A percentile compares a stretch with the other conserved stretches of the same genome.
These are phyloP conservation scores for Guadua angustifolia DNA, from an alignment of 176 grass and related monocot genomes.

Conservation along the genomic window DNA sequence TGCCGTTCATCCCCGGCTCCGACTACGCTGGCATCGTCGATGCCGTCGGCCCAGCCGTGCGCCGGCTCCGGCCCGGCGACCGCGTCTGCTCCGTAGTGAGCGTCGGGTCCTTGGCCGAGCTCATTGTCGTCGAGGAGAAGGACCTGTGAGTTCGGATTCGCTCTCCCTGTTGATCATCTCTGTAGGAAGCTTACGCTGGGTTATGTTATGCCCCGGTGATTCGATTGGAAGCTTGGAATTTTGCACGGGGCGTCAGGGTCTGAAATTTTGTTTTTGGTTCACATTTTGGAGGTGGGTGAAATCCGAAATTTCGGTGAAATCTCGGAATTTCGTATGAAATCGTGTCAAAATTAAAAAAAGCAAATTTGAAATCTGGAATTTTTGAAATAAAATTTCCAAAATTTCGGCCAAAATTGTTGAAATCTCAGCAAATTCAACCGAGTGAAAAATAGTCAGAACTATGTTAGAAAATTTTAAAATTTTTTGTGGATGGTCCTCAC, in stretches of 20 bases:
- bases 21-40: slow-evolving; percentile 90
- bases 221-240: background rate
- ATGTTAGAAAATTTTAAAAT: too few relatives aligned
- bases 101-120: slow-evolving; percentile 68
- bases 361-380: too few relatives aligned
- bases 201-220: background rate
- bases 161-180: background rate
- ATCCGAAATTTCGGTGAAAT: too few relatives aligned
- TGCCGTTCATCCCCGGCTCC: slow-evolving; percentile 78
- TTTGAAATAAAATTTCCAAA: too few relatives aligned
- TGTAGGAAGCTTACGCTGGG: background rate
- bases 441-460: too few relatives aligned
- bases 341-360: too few relatives aligned
- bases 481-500: too few relatives aligned
- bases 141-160: slow-evolving; percentile 56
- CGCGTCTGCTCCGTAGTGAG: slow-evolving; percentile 65
- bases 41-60: slow-evolving; percentile 65
- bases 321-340: too few relatives aligned
- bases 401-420: too few relatives aligned
- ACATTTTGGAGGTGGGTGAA: too few relatives aligned
- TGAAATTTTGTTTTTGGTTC: too few relatives aligned
- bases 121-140: slow-evolving; percentile 78
- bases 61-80: slow-evolving; percentile 61
- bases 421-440: too few relatives aligned
- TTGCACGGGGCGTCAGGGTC: background rate